phyloP scores from a whole-genome alignment of 192 early-diverging fungal species.

The Umbelopsis sp. region DNA sequence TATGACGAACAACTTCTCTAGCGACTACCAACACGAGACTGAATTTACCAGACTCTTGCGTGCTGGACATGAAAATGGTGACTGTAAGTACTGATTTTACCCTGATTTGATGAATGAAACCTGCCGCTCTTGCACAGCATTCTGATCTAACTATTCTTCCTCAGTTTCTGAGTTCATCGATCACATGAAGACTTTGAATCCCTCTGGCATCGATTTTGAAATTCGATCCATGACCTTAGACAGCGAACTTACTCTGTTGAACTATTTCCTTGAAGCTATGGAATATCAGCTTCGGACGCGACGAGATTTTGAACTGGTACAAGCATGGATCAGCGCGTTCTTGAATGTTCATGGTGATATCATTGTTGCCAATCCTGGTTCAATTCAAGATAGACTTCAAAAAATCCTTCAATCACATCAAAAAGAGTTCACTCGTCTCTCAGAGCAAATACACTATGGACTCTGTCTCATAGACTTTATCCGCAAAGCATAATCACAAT shows the following conservation, averaged over 20 bases:
- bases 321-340: slow-evolving; percentile 80
- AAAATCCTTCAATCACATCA: slow-evolving; percentile 34
- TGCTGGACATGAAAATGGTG: slow-evolving; percentile 40
- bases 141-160: neutral
- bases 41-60: slow-evolving; percentile 64
- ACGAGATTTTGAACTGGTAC: slow-evolving; percentile 86
- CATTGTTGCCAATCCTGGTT: slow-evolving; percentile 60
- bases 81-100: slow-evolving; percentile 34
- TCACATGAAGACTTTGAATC: slow-evolving; percentile 75
- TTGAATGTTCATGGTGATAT: slow-evolving; percentile 82
- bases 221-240: slow-evolving; percentile 76
- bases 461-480: slow-evolving; percentile 44
- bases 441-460: slow-evolving; percentile 44
- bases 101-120: neutral
- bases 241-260: slow-evolving; percentile 59
- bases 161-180: slow-evolving; percentile 65
- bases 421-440: slow-evolving; percentile 32
- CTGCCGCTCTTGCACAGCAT: too few relatives aligned
- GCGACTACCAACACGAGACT: slow-evolving; percentile 55
- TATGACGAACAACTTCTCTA: slow-evolving; percentile 12
- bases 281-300: slow-evolving; percentile 58
- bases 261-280: slow-evolving; percentile 69
- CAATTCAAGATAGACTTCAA: slow-evolving; percentile 45
- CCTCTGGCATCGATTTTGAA: slow-evolving; percentile 85
- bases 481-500: slow-evolving; percentile 37